phyloP scores from a whole-genome alignment of 164 flowering plant genomes.

The Umbilicus rupestris region DNA sequence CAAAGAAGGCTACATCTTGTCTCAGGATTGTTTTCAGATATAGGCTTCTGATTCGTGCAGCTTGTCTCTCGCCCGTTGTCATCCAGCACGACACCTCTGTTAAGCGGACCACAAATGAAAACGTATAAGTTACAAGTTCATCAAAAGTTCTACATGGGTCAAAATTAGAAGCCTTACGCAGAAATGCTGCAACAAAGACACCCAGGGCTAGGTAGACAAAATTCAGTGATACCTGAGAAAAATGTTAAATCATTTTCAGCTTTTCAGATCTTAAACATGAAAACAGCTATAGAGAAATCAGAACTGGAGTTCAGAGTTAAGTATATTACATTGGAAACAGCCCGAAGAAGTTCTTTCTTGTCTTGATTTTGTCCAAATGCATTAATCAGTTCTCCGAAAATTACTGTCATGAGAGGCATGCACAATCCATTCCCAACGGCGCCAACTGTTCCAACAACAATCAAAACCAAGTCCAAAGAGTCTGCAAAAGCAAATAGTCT shows the following conservation, averaged over 20 bases:
- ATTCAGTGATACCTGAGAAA: slow-evolving; percentile 9
- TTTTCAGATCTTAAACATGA: neutral
- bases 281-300: neutral
- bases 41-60: slow-evolving; percentile 12
- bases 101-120: neutral
- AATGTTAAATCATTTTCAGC: slow-evolving; percentile 1
- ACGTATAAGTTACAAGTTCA: neutral
- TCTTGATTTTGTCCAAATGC: slow-evolving; percentile 12
- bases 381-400: slow-evolving; percentile 12
- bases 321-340: slow-evolving; percentile 15
- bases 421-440: slow-evolving; percentile 15
- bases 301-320: neutral
- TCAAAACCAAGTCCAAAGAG: slow-evolving; percentile 1
- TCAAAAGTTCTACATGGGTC: neutral
- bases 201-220: slow-evolving; percentile 14
- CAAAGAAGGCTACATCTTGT: slow-evolving; percentile 14
- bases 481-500: slow-evolving; percentile 20
- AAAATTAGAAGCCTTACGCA: slow-evolving; percentile 8
- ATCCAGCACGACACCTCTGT: slow-evolving; percentile 15
- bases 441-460: slow-evolving; percentile 13
- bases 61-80: slow-evolving; percentile 14
- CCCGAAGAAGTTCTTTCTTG: slow-evolving; percentile 12
- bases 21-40: slow-evolving; percentile 10
- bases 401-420: slow-evolving; percentile 17
- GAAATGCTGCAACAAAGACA: slow-evolving; percentile 9